Base-by-base conservation (phyloP, 208 protist genomes). In the Trypanosoma rangeli region DNA sequence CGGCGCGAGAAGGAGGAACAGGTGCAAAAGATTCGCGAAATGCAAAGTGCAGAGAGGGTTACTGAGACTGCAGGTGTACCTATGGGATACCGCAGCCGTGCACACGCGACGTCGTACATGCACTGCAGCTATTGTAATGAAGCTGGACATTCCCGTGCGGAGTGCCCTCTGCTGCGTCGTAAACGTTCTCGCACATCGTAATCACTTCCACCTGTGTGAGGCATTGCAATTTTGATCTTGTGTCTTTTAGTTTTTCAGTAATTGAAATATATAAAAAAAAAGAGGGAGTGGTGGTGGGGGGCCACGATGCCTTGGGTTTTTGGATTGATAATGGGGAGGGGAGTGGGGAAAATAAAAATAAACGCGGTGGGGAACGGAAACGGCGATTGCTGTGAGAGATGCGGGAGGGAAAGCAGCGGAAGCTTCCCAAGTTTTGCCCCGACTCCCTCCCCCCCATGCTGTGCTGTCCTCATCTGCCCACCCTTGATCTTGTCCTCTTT, bases 61-160 rank as follows among this genome's bases (percentile, higher is more conserved):
- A 39, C 69, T 20, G 63, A 60, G n/a, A 42, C 54, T 7, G 62
- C 49, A 0, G 42, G 44, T 22, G 61, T 61, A 37, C 42, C 53
- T 55, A 65, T 48, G n/a, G 24, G 60, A 35, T 50, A 66, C 28
- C 79, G 64, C 0, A 70, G 77, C 1, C 73, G 67, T 37, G 86
- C 87, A 0, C 80, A 87, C 60, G 77, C 83, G 9, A 77, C 72
- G 26, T 81, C 76, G 31, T 94, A 92, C 70, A 58, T 80, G 46
- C 92, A 91, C 78, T 96, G 90, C 67, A 85, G 62, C 58, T 96
- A 84, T 64, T 96, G 90, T 64, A 96, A 96, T 52, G 88, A 94
- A 18, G 68, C 68, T 29, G 88, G 88, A 0, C 90, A 96, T 68
- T 74, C 73, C 16, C 79, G 90, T 1, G 75, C 60, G 0, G 88